Evolutionary conservation across 2,329 filamentous ascomycete genomes (phyloP), one percentile per base, ranked within the genome.

Genomic region (Alternaria angustiovoidea): DNA sequence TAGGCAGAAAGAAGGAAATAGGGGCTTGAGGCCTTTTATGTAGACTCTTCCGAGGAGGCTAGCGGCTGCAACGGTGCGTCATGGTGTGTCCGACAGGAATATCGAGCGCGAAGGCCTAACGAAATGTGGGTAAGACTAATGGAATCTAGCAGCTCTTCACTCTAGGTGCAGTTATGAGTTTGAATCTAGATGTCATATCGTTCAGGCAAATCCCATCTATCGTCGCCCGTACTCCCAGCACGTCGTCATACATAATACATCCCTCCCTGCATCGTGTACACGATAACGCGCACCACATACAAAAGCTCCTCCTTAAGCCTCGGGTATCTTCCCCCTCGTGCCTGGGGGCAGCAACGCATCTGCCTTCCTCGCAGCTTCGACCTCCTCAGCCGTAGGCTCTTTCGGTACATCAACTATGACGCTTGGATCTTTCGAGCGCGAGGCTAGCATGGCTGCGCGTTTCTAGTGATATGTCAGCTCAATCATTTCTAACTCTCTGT

Each of bases 391-490:
- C 1, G 76, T 79, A 26, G 81, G 81, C 12, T 76, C 78, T 39
- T 75, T 65, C 1, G 81, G 81, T 12, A 83, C 69, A 66, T 83
- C 79, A 5, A 82, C 80, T 43, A 84, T 72, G 2, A 84, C 81
- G 22, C 80, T 77, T 0, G 81, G 79, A 59, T 83, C 80, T 42
- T 73, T 74, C 24, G 77, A 75, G 4, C 81, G 71, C 9, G 71
- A 68, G 0, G 75, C 68, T 1, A 81, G 72, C 14, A 81, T 72
- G 5, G 74, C 70, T 3, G 74, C 75, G 32, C 81, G 71, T 62
- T 78, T 78, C 80, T 81, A 8, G 36, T 24, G 8, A 2, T 9
- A 6, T 14, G 42, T 67, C 46, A 68, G 54, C 43, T 20, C 2
- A 9, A 6, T 4, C 0, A 7, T 16, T 9, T 22, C 30, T 16